Conservation (phyloP, 192 early-diverging fungal genomes). For the Coemansia biformis region DNA sequence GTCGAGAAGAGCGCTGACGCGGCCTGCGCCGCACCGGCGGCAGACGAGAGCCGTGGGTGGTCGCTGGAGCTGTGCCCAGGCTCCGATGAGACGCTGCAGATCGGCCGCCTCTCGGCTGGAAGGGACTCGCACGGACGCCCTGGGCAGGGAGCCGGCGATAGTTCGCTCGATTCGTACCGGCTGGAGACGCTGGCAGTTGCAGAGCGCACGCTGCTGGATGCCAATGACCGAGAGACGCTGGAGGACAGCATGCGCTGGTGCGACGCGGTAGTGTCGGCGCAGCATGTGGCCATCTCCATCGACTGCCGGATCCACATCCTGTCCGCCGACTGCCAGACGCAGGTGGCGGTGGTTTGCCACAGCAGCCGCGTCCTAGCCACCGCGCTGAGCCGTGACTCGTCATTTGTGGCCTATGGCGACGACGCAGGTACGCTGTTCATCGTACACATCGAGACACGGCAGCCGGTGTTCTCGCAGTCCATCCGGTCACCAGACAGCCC, state of each 20-base stretch:
- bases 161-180: conserved; percentile 43
- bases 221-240: background rate
- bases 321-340: conserved; percentile 9
- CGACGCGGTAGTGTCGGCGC: conserved; percentile 11
- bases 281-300: conserved; percentile 26
- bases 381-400: conserved; percentile 27
- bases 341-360: conserved; percentile 33
- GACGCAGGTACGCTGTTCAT: conserved; percentile 30
- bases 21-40: too few relatives aligned
- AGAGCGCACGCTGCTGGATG: conserved; percentile 1
- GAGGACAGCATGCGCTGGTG: conserved; percentile 14
- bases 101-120: too few relatives aligned
- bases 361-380: conserved; percentile 10
- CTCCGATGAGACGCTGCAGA: too few relatives aligned
- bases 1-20: too few relatives aligned
- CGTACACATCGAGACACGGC: conserved; percentile 31
- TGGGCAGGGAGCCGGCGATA: too few relatives aligned
- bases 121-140: too few relatives aligned
- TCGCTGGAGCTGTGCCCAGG: too few relatives aligned
- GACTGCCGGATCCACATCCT: conserved; percentile 30
- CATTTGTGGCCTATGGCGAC: conserved; percentile 48
- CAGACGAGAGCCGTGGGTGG: too few relatives aligned
- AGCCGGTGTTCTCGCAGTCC: conserved; percentile 26
- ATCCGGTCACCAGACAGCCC: conserved; percentile 1
- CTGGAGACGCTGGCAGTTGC: conserved; percentile 36